Evolutionary conservation across 441 rosid genomes (phyloP).

Genomic region (Arabidopsis hybrid): DNA sequence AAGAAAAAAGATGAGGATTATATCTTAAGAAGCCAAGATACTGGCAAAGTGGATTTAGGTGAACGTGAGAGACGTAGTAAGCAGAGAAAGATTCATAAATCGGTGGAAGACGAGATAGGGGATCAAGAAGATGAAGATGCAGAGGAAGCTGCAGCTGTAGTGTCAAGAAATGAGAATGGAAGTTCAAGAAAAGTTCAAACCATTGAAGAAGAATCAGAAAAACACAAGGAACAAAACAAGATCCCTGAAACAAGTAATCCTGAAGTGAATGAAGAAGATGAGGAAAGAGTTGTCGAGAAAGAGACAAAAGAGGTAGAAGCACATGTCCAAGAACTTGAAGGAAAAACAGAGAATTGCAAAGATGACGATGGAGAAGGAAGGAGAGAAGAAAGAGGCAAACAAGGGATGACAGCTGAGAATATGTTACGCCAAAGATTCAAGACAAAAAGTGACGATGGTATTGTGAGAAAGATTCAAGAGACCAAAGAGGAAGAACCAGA

Average conservation of each 20-base stretch:
- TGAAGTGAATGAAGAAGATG: background rate
- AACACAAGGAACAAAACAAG: constrained; percentile 9
- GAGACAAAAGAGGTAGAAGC: constrained; percentile 4
- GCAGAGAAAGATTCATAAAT: background rate
- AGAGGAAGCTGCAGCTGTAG: constrained; percentile 29
- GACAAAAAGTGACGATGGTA: constrained; percentile 28
- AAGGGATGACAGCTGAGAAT: constrained; percentile 24
- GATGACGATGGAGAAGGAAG: background rate
- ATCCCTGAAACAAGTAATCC: constrained; percentile 1
- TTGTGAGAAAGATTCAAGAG: constrained; percentile 14
- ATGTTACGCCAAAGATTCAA: constrained; percentile 1
- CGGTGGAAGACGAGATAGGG: background rate
- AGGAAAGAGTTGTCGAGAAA: background rate
- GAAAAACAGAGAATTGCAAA: constrained; percentile 22
- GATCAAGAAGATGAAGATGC: constrained; percentile 9
- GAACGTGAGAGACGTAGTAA: constrained; percentile 2
- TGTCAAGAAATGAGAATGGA: constrained; percentile 6
- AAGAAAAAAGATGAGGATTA: constrained; percentile 2
- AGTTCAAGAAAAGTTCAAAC: constrained; percentile 15
- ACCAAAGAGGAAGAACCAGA: constrained; percentile 35
- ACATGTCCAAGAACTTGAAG: constrained; percentile 20
- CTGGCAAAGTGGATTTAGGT: background rate
- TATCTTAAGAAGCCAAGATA: background rate
- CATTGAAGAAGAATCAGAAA: background rate
- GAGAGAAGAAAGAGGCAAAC: constrained; percentile 2